These are phyloP conservation scores for Penicillium chermesinum DNA, from an alignment of 495 filamentous ascomycete genomes.

Conservation along the genomic window DNA sequence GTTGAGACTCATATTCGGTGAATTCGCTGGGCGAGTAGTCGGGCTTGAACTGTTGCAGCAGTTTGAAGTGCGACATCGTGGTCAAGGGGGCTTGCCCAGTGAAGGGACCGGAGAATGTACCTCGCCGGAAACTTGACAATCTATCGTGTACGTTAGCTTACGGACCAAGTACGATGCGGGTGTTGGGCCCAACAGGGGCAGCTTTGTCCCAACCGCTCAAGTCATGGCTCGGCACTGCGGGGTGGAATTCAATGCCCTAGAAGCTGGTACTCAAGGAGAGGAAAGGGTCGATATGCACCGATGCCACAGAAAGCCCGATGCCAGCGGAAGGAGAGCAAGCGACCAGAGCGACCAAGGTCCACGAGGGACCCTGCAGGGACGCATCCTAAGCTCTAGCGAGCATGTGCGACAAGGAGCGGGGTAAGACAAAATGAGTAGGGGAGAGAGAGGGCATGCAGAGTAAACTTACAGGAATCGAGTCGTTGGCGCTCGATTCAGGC, in stretches of 20 bases:
- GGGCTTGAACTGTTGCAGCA: slow-evolving; percentile 74
- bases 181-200: neutral
- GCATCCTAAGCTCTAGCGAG: slow-evolving; percentile 5
- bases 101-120: slow-evolving; percentile 21
- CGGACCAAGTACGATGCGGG: neutral
- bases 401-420: slow-evolving; percentile 18
- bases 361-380: slow-evolving; percentile 5
- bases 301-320: slow-evolving; percentile 3
- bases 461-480: slow-evolving; percentile 33
- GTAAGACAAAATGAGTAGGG: slow-evolving; percentile 12
- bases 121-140: slow-evolving; percentile 18
- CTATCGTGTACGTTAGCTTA: slow-evolving; percentile 14
- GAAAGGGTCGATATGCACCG: slow-evolving; percentile 12
- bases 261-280: neutral
- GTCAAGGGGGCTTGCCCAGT: slow-evolving; percentile 21
- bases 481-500: slow-evolving; percentile 30
- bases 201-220: neutral
- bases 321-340: slow-evolving; percentile 1
- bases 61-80: slow-evolving; percentile 65
- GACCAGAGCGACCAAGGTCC: slow-evolving; percentile 1
- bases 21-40: slow-evolving; percentile 83
- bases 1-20: slow-evolving; percentile 80
- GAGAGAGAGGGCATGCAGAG: neutral
- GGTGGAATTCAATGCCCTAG: neutral
- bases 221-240: neutral